phyloP scores from a whole-genome alignment of 768 basidiomycete genomes.

The Tulasnella sp. region DNA sequence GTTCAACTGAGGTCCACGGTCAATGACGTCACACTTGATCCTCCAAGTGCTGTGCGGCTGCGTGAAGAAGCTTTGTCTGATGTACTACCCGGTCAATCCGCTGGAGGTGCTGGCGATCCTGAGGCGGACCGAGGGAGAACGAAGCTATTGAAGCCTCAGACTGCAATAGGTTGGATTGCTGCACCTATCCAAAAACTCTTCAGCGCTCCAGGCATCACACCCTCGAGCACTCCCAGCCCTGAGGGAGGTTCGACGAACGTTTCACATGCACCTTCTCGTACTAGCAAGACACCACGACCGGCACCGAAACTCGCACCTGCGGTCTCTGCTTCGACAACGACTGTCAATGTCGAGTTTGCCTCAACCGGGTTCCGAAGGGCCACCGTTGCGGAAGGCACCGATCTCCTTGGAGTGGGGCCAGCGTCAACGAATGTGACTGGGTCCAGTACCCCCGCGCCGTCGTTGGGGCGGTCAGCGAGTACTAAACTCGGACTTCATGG shows the following conservation, averaged over 20 bases:
- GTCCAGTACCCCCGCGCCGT: background rate
- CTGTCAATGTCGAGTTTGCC: slow-evolving; percentile 94
- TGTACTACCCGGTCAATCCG: background rate
- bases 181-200: slow-evolving; percentile 25
- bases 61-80: slow-evolving; percentile 42
- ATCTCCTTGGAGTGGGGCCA: background rate
- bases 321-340: slow-evolving; percentile 75
- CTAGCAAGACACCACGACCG: slow-evolving; percentile 6
- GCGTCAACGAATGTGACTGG: background rate
- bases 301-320: slow-evolving; percentile 77
- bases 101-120: slow-evolving; percentile 16
- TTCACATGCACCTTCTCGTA: slow-evolving; percentile 4
- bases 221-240: background rate
- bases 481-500: background rate
- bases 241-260: slow-evolving; percentile 5
- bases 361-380: slow-evolving; percentile 39
- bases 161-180: slow-evolving; percentile 19
- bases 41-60: slow-evolving; percentile 55
- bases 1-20: slow-evolving; percentile 67
- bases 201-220: background rate
- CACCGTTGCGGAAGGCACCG: slow-evolving; percentile 1
- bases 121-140: slow-evolving; percentile 21
- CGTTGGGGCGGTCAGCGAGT: slow-evolving; percentile 1
- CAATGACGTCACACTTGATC: slow-evolving; percentile 86
- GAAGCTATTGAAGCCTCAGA: background rate